Evolutionary conservation across 108 stramenopile genomes (phyloP).

Genomic region (Conticribra weissflogii): DNA sequence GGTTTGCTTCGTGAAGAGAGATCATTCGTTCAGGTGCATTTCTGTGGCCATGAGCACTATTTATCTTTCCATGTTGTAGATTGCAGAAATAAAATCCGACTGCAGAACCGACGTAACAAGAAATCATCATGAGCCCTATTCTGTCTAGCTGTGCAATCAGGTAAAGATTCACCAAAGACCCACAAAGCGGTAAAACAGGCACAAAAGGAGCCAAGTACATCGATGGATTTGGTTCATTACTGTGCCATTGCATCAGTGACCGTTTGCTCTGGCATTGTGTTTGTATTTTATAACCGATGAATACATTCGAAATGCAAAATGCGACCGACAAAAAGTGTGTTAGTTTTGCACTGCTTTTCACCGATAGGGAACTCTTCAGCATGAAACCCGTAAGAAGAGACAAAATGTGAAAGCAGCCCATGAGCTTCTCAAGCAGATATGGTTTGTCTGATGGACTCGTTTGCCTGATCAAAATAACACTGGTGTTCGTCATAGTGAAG

Average conservation of each 20-base stretch:
- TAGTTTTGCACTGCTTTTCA: constrained; percentile 10
- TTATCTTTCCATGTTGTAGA: constrained; percentile 13
- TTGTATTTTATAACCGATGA: constrained; percentile 23
- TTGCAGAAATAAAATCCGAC: constrained; percentile 52
- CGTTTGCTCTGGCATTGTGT: constrained; percentile 16
- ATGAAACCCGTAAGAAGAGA: constrained; percentile 44
- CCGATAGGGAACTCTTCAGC: constrained; percentile 20
- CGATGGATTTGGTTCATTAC: constrained; percentile 7
- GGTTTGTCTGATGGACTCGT: constrained; percentile 37
- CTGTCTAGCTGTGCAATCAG: constrained; percentile 73
- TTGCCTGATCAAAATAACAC: constrained; percentile 54
- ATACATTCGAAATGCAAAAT: constrained; percentile 12
- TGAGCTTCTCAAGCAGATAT: constrained; percentile 17
- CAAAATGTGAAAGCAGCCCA: constrained; percentile 24
- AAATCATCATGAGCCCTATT: constrained; percentile 53
- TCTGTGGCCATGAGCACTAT: constrained; percentile 4
- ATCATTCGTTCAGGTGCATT: constrained; percentile 12
- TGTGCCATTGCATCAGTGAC: constrained; percentile 1
- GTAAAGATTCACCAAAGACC: constrained; percentile 83
- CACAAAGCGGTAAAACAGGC: constrained; percentile 66
- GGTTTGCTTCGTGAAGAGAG: constrained; percentile 12
- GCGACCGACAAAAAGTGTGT: constrained; percentile 16
- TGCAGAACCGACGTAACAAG: constrained; percentile 57
- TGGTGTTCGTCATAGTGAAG: constrained; percentile 66
- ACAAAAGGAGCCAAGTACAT: constrained; percentile 74